Base-by-base conservation (phyloP, 768 basidiomycete species). In the Phanerochaete carnosa region DNA sequence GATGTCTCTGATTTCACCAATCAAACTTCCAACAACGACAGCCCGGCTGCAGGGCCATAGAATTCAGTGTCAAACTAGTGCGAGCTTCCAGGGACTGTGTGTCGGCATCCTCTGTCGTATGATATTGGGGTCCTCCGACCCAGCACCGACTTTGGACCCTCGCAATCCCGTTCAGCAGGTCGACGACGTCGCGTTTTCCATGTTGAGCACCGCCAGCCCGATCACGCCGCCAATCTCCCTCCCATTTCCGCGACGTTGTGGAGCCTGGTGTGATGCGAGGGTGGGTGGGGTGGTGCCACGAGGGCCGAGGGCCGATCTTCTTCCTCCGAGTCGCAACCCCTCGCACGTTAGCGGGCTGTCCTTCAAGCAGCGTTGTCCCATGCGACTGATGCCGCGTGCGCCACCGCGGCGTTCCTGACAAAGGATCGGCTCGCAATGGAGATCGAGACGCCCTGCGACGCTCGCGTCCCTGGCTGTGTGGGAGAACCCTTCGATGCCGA, bases 201-300 rank as follows among this genome's bases (percentile, higher is more conserved):
- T 19, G 39, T 4, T 43, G 39, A 19, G 39, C 39, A 9, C 47
- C 26, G 47, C 11, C 9, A 25, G 47, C 8, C 16, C 11, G 19
- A 43, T 19, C 39, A 4, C 39, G 16, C 39, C 39, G 39, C 37
- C 33, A 16, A 35, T 39, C 33, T 39, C 33, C 54, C 39, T 55
- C n/a, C 54, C 54, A 23, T 39, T n/a, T 54, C 52, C 35, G 54
- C 35, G 54, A 13, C 32, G 54, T 55, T 55, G 54, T 55, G 54
- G 54, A 43, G 54, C 54, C 35, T 25, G 35, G 37, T 12, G 8
- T 30, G 19, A 53, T 13, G 22, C 16, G 30, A 23, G 39, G 11
- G n/a, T n/a, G n/a, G n/a, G n/a, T n/a, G n/a, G 39, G 19, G 39
- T 43, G 39, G 39, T 19, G 39, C 19, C 39, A 43, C 39, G 11